Evolutionary conservation across 345 rosid genomes (phyloP).

Genomic region (Salix viminalis): DNA sequence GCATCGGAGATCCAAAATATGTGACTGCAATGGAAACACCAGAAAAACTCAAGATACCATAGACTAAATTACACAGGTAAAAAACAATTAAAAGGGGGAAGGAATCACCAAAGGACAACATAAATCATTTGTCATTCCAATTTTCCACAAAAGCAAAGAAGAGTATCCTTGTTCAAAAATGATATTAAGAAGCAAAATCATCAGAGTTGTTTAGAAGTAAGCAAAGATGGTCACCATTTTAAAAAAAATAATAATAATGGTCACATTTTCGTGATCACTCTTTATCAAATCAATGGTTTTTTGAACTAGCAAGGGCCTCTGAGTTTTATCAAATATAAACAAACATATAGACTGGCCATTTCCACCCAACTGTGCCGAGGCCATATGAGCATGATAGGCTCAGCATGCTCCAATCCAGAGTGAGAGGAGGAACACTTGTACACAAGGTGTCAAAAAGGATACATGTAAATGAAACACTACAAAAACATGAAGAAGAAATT

Average conservation of each 20-base stretch:
- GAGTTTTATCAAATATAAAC: not conserved
- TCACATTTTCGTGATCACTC: not conserved
- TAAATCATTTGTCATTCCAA: not conserved
- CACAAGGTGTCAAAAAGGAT: not conserved
- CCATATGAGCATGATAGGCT: not conserved
- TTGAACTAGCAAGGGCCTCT: not conserved
- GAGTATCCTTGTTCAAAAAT: not conserved
- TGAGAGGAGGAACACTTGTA: not conserved
- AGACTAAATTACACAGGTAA: not conserved
- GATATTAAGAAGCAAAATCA: not conserved
- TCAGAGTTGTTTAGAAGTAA: not conserved
- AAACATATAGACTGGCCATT: not conserved
- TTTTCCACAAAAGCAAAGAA: not conserved
- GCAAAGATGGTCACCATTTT: not conserved
- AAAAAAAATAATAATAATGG: not conserved
- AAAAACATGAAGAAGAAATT: not conserved
- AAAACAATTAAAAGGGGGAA: not conserved
- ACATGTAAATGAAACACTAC: not conserved
- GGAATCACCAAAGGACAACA: not conserved
- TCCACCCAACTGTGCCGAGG: not conserved
- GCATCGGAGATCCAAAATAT: slow-evolving; percentile 68
- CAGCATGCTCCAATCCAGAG: not conserved
- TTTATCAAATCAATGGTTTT: not conserved
- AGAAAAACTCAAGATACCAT: not conserved
- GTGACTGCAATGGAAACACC: slow-evolving; percentile 48